A percentile compares a stretch with the other conserved stretches of the same genome.
Evolutionary conservation across 2,329 filamentous ascomycete species (phyloP).

Genomic region (Talaromyces pinophilus): DNA sequence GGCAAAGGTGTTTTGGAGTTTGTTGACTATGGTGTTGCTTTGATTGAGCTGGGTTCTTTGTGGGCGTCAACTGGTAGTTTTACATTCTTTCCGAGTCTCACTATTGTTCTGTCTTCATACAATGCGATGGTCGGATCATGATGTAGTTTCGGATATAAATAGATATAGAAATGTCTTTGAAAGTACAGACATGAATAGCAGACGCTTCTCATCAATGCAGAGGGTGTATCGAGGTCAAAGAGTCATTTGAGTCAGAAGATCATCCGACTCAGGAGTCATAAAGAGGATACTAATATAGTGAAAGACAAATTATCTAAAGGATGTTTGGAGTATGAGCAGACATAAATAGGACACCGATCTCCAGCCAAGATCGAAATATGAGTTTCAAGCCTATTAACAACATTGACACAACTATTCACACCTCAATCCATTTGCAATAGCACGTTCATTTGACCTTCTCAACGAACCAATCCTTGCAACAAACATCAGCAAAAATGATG

Average conservation of each 20-base stretch:
- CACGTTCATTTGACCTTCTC: not conserved
- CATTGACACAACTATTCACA: not conserved
- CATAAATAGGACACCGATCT: not conserved
- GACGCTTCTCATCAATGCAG: not conserved
- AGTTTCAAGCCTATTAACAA: not conserved
- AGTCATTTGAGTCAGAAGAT: not conserved
- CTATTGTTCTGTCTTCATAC: not conserved
- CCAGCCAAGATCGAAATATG: not conserved
- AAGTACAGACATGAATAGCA: not conserved
- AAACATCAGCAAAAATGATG: not conserved
- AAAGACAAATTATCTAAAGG: not conserved
- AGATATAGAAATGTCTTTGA: not conserved
- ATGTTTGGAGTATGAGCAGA: not conserved
- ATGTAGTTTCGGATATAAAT: not conserved
- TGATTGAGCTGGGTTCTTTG: not conserved
- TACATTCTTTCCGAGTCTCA: not conserved
- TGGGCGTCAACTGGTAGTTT: not conserved
- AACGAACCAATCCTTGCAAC: not conserved
- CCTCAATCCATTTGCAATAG: not conserved
- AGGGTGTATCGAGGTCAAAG: not conserved
- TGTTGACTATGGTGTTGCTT: not conserved
- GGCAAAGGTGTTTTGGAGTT: not conserved
- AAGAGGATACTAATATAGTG: not conserved
- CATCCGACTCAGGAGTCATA: not conserved
- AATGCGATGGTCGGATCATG: not conserved